These are phyloP conservation scores for Calycina herbarum DNA, from an alignment of 2,329 filamentous ascomycete genomes.

Conservation along the genomic window DNA sequence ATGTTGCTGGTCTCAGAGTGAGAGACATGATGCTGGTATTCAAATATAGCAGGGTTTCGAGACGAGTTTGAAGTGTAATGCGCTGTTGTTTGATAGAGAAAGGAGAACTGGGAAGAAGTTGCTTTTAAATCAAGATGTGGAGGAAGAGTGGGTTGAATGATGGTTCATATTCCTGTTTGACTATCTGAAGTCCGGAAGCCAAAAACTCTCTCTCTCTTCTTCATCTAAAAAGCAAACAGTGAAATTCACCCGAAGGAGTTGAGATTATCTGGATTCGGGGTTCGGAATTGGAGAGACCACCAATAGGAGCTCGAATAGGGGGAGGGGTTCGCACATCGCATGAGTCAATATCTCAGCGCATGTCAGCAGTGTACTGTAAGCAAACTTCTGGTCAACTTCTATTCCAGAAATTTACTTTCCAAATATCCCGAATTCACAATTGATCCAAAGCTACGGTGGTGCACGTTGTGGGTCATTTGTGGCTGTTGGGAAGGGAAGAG, in stretches of 20 bases:
- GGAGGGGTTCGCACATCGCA: not conserved
- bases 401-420: not conserved
- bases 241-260: not conserved
- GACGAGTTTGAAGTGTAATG: not conserved
- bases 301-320: not conserved
- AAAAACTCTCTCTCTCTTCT: not conserved
- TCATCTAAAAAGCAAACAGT: not conserved
- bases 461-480: too few relatives aligned
- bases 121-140: not conserved
- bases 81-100: not conserved
- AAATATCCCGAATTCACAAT: not conserved
- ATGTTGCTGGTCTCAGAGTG: conserved; percentile 42
- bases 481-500: too few relatives aligned
- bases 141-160: not conserved
- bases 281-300: not conserved
- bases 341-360: not conserved
- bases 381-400: not conserved
- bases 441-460: not conserved
- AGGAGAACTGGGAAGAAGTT: not conserved
- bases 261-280: not conserved
- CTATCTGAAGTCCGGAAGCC: too few relatives aligned
- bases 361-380: not conserved
- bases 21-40: conserved; percentile 24
- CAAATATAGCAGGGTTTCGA: not conserved
- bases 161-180: too few relatives aligned